Conservation (phyloP, 805 yeast species). For the Hanseniaspora guilliermondii region DNA sequence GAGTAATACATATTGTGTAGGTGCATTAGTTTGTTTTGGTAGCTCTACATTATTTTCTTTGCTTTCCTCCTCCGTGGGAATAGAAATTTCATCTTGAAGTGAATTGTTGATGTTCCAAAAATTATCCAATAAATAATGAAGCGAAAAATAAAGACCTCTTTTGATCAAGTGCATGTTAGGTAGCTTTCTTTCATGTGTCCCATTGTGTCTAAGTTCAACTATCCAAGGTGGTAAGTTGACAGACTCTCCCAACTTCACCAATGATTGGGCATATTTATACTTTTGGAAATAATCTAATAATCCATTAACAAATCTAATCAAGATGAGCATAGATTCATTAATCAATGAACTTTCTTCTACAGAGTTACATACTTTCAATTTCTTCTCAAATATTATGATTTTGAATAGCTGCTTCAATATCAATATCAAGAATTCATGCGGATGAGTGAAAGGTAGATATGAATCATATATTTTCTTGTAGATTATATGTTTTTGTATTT, state of each 20-base stretch:
- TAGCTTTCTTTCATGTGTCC: slow-evolving; percentile 70
- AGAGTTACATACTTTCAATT: background rate
- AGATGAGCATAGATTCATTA: slow-evolving; percentile 43
- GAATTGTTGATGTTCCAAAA: slow-evolving; percentile 46
- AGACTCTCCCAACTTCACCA: slow-evolving; percentile 58
- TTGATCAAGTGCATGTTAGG: slow-evolving; percentile 65
- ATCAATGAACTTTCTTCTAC: background rate
- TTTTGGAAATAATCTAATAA: slow-evolving; percentile 77
- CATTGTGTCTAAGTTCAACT: slow-evolving; percentile 80
- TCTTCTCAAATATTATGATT: background rate
- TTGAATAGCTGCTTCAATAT: slow-evolving; percentile 2
- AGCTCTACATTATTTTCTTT: slow-evolving; percentile 11
- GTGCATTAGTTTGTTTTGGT: background rate
- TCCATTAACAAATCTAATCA: slow-evolving; percentile 84
- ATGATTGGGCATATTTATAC: slow-evolving; percentile 62
- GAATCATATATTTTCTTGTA: slow-evolving; percentile 6
- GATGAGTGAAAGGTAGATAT: slow-evolving; percentile 11
- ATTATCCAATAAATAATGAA: slow-evolving; percentile 59
- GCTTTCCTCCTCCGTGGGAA: slow-evolving; percentile 18
- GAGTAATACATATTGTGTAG: background rate
- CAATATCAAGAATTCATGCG: slow-evolving; percentile 5
- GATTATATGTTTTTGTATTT: slow-evolving; percentile 10
- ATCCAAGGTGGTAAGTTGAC: slow-evolving; percentile 63
- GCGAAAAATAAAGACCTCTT: slow-evolving; percentile 43
- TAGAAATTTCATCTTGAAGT: slow-evolving; percentile 18